Evolutionary conservation across 208 protist genomes (phyloP).

Genomic region (Trypanosoma congolense): DNA sequence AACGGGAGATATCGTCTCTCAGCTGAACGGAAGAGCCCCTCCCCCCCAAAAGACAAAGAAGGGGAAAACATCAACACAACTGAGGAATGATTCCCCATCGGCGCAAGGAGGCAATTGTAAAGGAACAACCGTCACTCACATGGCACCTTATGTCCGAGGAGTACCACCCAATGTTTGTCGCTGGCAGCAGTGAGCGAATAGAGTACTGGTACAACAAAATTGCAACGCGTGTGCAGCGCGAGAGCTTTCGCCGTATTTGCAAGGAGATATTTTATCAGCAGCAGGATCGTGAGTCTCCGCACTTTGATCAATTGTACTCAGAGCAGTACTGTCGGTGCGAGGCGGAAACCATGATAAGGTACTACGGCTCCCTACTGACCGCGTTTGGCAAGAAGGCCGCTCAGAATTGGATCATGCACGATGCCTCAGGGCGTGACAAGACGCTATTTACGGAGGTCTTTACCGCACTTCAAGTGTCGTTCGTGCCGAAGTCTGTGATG

Average conservation of each 20-base stretch:
- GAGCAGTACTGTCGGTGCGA: constrained; percentile 38
- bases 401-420: constrained; percentile 61
- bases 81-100: constrained; percentile 82
- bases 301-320: constrained; percentile 29
- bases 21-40: too few relatives aligned
- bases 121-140: constrained; percentile 37
- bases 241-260: constrained; percentile 78
- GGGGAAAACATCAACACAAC: too few relatives aligned
- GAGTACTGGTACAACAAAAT: constrained; percentile 89
- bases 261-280: constrained; percentile 59
- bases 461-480: constrained; percentile 54
- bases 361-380: constrained; percentile 59
- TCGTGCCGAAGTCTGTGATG: constrained; percentile 44
- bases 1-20: too few relatives aligned
- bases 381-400: constrained; percentile 48
- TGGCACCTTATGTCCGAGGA: constrained; percentile 86
- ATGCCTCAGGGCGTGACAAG: constrained; percentile 31
- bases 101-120: constrained; percentile 43
- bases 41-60: too few relatives aligned
- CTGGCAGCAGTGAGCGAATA: constrained; percentile 34
- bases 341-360: constrained; percentile 48
- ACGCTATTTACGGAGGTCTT: constrained; percentile 78
- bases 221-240: constrained; percentile 61
- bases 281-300: constrained; percentile 25
- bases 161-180: constrained; percentile 61